Evolutionary conservation across 805 yeast genomes (phyloP).

Genomic region (Scheffersomyces stipitis): DNA sequence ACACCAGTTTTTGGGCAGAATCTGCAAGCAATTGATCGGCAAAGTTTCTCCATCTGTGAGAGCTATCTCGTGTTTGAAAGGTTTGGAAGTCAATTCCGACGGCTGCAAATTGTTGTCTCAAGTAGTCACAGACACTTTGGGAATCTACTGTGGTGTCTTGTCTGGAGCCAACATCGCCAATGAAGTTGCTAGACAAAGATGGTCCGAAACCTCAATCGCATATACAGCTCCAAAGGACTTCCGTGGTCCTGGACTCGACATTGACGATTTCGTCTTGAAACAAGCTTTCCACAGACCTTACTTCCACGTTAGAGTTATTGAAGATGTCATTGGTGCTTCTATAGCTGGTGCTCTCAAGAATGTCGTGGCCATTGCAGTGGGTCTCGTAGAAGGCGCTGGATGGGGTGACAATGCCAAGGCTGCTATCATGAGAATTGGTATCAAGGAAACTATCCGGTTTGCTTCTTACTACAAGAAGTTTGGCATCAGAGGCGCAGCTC

Average conservation of each 20-base stretch:
- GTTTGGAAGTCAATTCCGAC: slow-evolving; percentile 81
- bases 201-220: slow-evolving; percentile 98
- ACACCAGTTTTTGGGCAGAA: slow-evolving; percentile 86
- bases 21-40: slow-evolving; percentile 76
- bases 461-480: slow-evolving; percentile 60
- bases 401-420: slow-evolving; percentile 99
- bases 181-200: slow-evolving; percentile 91
- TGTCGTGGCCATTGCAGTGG: slow-evolving; percentile 94
- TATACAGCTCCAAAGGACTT: slow-evolving; percentile 73
- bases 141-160: slow-evolving; percentile 91
- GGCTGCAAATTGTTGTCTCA: slow-evolving; percentile 85
- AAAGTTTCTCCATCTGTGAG: slow-evolving; percentile 67
- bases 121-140: slow-evolving; percentile 75
- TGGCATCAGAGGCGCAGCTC: slow-evolving; percentile 56
- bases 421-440: slow-evolving; percentile 94
- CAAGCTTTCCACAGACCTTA: slow-evolving; percentile 94
- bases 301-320: slow-evolving; percentile 92
- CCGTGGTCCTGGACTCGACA: slow-evolving; percentile 65
- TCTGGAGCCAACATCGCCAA: slow-evolving; percentile 98
- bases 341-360: slow-evolving; percentile 97
- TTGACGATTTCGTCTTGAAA: slow-evolving; percentile 70
- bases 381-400: slow-evolving; percentile 94
- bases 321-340: slow-evolving; percentile 94
- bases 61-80: slow-evolving; percentile 95
- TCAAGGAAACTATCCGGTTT: slow-evolving; percentile 85